phyloP scores from a whole-genome alignment of 768 basidiomycete species.

The Pleurotus cornucopiae region DNA sequence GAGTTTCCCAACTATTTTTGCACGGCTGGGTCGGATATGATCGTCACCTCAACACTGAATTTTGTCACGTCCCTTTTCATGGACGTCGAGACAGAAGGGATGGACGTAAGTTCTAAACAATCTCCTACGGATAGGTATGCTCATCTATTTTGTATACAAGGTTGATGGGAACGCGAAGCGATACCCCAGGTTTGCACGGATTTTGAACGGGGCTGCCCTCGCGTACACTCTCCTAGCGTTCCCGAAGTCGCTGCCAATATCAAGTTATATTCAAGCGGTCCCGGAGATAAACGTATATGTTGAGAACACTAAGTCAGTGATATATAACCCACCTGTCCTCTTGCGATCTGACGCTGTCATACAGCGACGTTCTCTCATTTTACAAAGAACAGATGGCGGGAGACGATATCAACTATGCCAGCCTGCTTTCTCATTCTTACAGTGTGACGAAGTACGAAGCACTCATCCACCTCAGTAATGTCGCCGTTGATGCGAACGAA shows the following conservation, averaged over 20 bases:
- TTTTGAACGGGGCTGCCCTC: slow-evolving; percentile 22
- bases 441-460: slow-evolving; percentile 16
- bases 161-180: neutral
- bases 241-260: slow-evolving; percentile 18
- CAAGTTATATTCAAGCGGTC: slow-evolving; percentile 27
- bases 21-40: neutral
- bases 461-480: slow-evolving; percentile 12
- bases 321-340: neutral
- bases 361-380: slow-evolving; percentile 24
- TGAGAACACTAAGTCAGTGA: slow-evolving; percentile 24
- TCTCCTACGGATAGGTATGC: too few relatives aligned
- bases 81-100: slow-evolving; percentile 21
- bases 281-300: slow-evolving; percentile 23
- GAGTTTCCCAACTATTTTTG: slow-evolving; percentile 20
- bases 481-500: slow-evolving; percentile 14
- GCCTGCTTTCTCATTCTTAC: slow-evolving; percentile 15
- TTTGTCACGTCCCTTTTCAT: slow-evolving; percentile 10
- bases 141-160: neutral
- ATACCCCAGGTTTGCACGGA: slow-evolving; percentile 9
- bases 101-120: slow-evolving; percentile 15
- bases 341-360: neutral
- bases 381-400: slow-evolving; percentile 23
- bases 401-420: slow-evolving; percentile 21
- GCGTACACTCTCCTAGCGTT: slow-evolving; percentile 28
- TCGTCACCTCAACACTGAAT: neutral